These are phyloP conservation scores for Hypsizygus marmoreus DNA, from an alignment of 768 basidiomycete genomes.

Conservation along the genomic window DNA sequence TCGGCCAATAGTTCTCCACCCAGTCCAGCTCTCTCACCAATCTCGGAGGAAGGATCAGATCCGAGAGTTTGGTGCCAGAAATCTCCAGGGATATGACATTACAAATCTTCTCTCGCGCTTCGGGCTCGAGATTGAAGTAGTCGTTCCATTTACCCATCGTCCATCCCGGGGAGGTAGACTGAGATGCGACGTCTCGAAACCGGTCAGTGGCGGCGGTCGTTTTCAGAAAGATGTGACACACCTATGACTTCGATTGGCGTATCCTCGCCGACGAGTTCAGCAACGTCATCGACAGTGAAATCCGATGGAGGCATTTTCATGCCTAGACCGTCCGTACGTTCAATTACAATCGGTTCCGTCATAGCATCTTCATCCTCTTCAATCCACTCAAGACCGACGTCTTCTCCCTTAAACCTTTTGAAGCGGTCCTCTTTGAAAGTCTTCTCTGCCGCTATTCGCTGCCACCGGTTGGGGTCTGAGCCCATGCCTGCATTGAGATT, in stretches of 20 bases:
- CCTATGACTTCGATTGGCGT: conserved; percentile 91
- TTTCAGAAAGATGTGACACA: conserved; percentile 32
- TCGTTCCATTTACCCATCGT: conserved; percentile 88
- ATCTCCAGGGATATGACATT: conserved; percentile 97
- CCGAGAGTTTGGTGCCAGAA: conserved; percentile 79
- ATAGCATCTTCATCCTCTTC: conserved; percentile 71
- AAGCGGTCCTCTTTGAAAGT: conserved; percentile 64
- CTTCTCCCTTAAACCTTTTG: conserved; percentile 62
- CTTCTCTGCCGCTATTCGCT: conserved; percentile 69
- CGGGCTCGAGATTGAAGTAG: conserved; percentile 72
- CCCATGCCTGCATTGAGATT: conserved; percentile 68
- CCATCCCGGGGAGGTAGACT: conserved; percentile 87
- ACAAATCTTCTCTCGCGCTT: conserved; percentile 79
- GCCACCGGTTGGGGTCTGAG: conserved; percentile 68
- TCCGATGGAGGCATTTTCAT: conserved; percentile 82
- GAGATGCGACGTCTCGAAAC: conserved; percentile 78
- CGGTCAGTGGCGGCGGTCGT: conserved; percentile 1
- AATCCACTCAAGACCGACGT: conserved; percentile 76
- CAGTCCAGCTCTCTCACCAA: conserved; percentile 90
- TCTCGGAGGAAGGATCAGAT: conserved; percentile 79
- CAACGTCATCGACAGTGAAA: conserved; percentile 81
- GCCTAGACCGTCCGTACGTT: conserved; percentile 77
- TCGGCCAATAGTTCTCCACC: conserved; percentile 96
- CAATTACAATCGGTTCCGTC: conserved; percentile 83
- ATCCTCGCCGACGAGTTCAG: conserved; percentile 74